Conservation (phyloP, 176 grass and related monocot genomes). For the Paspalum vaginatum region DNA sequence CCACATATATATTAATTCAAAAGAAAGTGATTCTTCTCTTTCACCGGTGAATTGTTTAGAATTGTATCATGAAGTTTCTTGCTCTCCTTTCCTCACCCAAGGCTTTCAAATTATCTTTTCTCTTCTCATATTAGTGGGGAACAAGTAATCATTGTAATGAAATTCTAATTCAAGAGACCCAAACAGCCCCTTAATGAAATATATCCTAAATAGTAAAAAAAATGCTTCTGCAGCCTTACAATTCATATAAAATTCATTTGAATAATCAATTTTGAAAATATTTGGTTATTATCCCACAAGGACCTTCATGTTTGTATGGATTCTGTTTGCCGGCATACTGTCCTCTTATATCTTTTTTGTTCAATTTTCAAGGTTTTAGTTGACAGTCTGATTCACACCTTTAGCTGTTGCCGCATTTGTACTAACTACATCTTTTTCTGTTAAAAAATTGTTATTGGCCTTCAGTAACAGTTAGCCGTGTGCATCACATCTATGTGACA, state of each 20-base stretch:
- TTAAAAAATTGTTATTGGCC: not conserved
- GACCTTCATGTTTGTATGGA: constrained; percentile 18
- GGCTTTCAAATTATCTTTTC: no score
- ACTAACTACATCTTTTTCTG: not conserved
- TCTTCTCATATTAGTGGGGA: no score
- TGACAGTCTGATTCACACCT: not conserved
- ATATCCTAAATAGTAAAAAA: constrained; percentile 12
- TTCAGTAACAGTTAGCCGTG: not conserved
- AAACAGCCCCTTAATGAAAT: no score
- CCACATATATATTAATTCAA: no score
- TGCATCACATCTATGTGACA: constrained; percentile 1
- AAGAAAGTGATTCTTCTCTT: no score
- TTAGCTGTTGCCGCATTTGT: constrained; percentile 15
- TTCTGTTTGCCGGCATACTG: not conserved
- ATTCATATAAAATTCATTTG: constrained; percentile 22
- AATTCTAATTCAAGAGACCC: no score
- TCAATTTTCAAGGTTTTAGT: constrained; percentile 15
- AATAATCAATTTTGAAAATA: constrained; percentile 31
- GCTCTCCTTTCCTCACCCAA: no score
- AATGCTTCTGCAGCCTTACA: constrained; percentile 12
- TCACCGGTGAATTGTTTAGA: no score
- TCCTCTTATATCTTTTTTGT: constrained; percentile 6
- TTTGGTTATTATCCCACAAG: constrained; percentile 28
- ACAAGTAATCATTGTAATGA: no score
- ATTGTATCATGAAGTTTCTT: no score